Base-by-base conservation (phyloP, 2,329 filamentous ascomycete species). In the Knoxdaviesia capensis region DNA sequence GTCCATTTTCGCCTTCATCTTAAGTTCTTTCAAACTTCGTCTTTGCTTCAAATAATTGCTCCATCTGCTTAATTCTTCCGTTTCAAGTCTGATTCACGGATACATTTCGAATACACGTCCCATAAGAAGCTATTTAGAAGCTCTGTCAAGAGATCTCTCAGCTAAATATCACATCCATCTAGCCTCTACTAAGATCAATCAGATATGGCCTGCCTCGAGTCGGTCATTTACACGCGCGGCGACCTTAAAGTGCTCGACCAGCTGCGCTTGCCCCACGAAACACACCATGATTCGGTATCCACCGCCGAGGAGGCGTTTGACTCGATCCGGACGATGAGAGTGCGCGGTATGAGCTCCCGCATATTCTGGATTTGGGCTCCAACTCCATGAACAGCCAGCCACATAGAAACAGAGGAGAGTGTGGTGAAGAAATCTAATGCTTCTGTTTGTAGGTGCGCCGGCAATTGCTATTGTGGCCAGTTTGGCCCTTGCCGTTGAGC, bases 391-490 rank as follows among this genome's bases (percentile, higher is more conserved):
- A 31, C 36, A 7, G 42, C 32, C 36, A 7, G 42, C 32, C 4
- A 20, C 11, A 35, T 40, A 20, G 29, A 40, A 8, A 4, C 4
- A 3, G 11, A 35, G 3, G 11, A 9, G 8, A 11, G 34, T 35
- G 3, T 35, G 3, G 34, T 9, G 34, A 36, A n/a, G 9, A 11
- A n/a, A 40, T 6, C 5, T 39, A 8, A 37, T 30, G 10, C 35
- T 31, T 31, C 34, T 29, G 36, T 9, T n/a, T 29, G 9, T 34
- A 48, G 46, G 60, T 33, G 90, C 90, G 5, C 90, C 90, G 1
- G 90, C 90, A 38, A 98, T 98, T 57, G 90, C 90, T 38, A 96
- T 98, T 48, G 90, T 98, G n/a, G 90, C 90, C 28, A 83, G 82
- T 20, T 71, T 98, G 33, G 79, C 83, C 2, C 71, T 94, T 34